Evolutionary conservation across 2,329 filamentous ascomycete genomes (phyloP).

Genomic region (Fusarium sororula): DNA sequence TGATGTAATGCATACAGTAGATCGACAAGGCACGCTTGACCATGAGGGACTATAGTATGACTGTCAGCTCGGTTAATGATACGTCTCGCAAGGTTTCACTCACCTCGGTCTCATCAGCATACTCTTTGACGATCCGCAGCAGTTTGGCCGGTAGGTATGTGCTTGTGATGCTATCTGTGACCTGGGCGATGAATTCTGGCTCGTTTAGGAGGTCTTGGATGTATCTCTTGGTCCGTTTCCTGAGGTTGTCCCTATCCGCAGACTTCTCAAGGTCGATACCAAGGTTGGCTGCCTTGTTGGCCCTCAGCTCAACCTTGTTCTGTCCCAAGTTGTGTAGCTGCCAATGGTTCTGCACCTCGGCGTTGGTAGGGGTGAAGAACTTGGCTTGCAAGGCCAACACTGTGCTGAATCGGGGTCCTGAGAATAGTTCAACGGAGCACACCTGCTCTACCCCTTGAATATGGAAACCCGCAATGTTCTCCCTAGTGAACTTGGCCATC

Average conservation of each 20-base stretch:
- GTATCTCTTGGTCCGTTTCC: slow-evolving; percentile 58
- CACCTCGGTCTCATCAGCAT: slow-evolving; percentile 56
- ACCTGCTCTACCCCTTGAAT: slow-evolving; percentile 52
- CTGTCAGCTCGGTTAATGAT: slow-evolving; percentile 21
- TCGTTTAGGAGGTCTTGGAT: slow-evolving; percentile 59
- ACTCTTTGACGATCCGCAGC: slow-evolving; percentile 59
- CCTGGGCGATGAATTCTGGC: slow-evolving; percentile 58
- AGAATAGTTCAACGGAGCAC: slow-evolving; percentile 59
- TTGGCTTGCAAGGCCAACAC: slow-evolving; percentile 59
- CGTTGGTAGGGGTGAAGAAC: slow-evolving; percentile 61
- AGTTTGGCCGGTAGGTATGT: slow-evolving; percentile 58
- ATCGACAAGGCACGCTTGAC: slow-evolving; percentile 63
- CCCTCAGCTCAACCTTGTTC: slow-evolving; percentile 52
- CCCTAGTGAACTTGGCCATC: slow-evolving; percentile 57
- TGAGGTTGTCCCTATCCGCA: slow-evolving; percentile 56
- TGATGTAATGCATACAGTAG: slow-evolving; percentile 66
- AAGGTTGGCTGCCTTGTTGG: slow-evolving; percentile 58
- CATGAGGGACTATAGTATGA: slow-evolving; percentile 52
- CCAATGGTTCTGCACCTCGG: slow-evolving; percentile 61
- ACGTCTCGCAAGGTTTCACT: slow-evolving; percentile 34
- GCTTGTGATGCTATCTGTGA: slow-evolving; percentile 58
- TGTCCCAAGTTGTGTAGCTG: slow-evolving; percentile 52
- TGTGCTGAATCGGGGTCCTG: slow-evolving; percentile 55
- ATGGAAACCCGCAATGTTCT: slow-evolving; percentile 59
- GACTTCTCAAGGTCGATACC: slow-evolving; percentile 57